These are phyloP conservation scores for Hydnomerulius pinastri DNA, from an alignment of 768 basidiomycete genomes.

Conservation along the genomic window DNA sequence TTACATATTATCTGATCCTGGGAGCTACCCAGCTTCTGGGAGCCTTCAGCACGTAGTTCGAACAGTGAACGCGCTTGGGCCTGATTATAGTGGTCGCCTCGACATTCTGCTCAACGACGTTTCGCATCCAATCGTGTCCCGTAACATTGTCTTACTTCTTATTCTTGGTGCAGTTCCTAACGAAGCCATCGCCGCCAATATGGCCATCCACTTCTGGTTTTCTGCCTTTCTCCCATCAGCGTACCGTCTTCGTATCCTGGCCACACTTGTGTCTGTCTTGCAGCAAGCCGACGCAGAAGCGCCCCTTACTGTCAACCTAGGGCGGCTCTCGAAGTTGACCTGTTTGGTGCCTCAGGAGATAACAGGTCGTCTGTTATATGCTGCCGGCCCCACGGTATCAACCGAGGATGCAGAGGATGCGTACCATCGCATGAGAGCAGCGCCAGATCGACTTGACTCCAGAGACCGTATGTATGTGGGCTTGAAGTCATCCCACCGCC, in stretches of 20 bases:
- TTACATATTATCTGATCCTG: not conserved
- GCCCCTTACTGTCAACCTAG: constrained; percentile 13
- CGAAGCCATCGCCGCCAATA: constrained; percentile 37
- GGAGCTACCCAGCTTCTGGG: constrained; percentile 38
- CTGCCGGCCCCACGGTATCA: constrained; percentile 25
- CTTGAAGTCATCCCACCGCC: constrained; percentile 43
- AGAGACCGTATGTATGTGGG: constrained; percentile 39
- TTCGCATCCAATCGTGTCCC: constrained; percentile 28
- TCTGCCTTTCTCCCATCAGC: constrained; percentile 41
- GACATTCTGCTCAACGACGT: constrained; percentile 45
- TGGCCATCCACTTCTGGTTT: constrained; percentile 50
- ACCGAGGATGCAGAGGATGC: constrained; percentile 25
- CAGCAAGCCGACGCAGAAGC: constrained; percentile 13
- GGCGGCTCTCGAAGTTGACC: constrained; percentile 16
- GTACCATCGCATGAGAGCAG: constrained; percentile 31
- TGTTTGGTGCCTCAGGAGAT: constrained; percentile 23
- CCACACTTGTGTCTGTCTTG: constrained; percentile 15
- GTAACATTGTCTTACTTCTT: constrained; percentile 43
- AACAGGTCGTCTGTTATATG: constrained; percentile 31
- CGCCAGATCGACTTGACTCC: constrained; percentile 40
- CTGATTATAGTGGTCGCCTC: constrained; percentile 40
- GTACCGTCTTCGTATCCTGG: constrained; percentile 27
- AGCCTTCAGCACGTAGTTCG: constrained; percentile 46
- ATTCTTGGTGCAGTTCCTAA: constrained; percentile 38
- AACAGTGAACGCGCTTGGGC: constrained; percentile 44